These are phyloP conservation scores for Pestalotiopsis sp. DNA, from an alignment of 2,329 filamentous ascomycete species.

Conservation along the genomic window DNA sequence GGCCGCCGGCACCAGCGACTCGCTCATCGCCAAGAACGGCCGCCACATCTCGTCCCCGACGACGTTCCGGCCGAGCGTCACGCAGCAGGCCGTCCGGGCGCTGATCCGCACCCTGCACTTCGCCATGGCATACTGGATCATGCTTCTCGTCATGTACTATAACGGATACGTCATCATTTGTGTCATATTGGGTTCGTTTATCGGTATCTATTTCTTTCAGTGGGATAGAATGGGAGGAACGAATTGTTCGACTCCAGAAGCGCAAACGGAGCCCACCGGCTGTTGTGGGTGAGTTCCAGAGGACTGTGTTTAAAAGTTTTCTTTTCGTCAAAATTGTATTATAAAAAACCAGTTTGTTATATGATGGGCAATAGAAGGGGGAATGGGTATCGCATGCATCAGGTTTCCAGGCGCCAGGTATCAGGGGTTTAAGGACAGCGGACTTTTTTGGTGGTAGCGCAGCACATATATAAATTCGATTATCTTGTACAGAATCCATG, in stretches of 20 bases:
- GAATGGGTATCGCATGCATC: background rate
- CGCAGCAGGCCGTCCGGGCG: slow-evolving; percentile 69
- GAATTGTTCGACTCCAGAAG: background rate
- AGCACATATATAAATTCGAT: no score
- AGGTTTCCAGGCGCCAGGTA: background rate
- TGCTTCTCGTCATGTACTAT: slow-evolving; percentile 60
- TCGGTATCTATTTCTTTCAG: slow-evolving; percentile 74
- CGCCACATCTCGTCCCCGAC: slow-evolving; percentile 17
- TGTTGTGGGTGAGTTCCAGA: slow-evolving; percentile 1
- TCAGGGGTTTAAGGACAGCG: background rate
- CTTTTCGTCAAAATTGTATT: background rate
- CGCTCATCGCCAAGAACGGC: slow-evolving; percentile 11
- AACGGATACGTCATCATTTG: slow-evolving; percentile 79
- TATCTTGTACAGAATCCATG: no score
- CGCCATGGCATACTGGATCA: slow-evolving; percentile 76
- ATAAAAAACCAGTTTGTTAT: background rate
- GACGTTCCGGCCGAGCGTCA: slow-evolving; percentile 57
- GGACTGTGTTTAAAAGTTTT: background rate
- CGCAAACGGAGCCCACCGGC: slow-evolving; percentile 3
- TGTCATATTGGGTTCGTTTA: slow-evolving; percentile 75
- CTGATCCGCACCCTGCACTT: slow-evolving; percentile 72
- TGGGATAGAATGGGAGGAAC: slow-evolving; percentile 56
- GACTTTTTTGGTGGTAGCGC: no score
- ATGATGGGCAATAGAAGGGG: background rate
- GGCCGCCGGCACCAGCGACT: slow-evolving; percentile 15